phyloP scores from a whole-genome alignment of 495 filamentous ascomycete species.

The Penicillium longicatenatum region DNA sequence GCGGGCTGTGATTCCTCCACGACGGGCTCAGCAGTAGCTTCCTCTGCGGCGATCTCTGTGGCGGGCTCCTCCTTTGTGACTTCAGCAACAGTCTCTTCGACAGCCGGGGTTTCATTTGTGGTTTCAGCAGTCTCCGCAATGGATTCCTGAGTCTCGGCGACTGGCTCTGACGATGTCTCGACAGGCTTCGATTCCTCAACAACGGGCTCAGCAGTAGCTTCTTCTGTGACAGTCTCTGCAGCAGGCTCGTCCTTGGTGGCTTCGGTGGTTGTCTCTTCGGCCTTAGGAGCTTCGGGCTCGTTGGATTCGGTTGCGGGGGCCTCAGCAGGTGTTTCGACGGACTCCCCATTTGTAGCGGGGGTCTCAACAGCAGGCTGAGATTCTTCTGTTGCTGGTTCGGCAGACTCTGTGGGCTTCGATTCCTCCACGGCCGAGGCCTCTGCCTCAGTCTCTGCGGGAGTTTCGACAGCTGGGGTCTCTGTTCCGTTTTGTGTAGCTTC shows the following conservation, averaged over 20 bases:
- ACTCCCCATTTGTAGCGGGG: slow-evolving; percentile 1
- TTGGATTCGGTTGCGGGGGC: not conserved
- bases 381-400: slow-evolving; percentile 8
- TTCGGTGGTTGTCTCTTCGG: slow-evolving; percentile 1
- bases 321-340: not conserved
- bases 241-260: not conserved
- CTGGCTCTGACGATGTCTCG: not conserved
- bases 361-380: slow-evolving; percentile 1
- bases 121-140: not conserved
- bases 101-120: not conserved
- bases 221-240: not conserved
- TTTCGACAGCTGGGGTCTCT: slow-evolving; percentile 1
- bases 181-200: not conserved
- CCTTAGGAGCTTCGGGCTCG: slow-evolving; percentile 1
- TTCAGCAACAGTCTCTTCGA: slow-evolving; percentile 7
- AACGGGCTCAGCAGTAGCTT: slow-evolving; percentile 1
- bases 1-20: slow-evolving; percentile 1
- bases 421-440: slow-evolving; percentile 4
- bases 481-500: slow-evolving; percentile 1
- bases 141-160: not conserved
- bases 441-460: not conserved
- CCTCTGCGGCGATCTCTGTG: not conserved
- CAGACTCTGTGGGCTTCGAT: not conserved
- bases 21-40: not conserved
- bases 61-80: not conserved